Conservation (phyloP, 164 flowering plant genomes). For the Protea cynaroides region DNA sequence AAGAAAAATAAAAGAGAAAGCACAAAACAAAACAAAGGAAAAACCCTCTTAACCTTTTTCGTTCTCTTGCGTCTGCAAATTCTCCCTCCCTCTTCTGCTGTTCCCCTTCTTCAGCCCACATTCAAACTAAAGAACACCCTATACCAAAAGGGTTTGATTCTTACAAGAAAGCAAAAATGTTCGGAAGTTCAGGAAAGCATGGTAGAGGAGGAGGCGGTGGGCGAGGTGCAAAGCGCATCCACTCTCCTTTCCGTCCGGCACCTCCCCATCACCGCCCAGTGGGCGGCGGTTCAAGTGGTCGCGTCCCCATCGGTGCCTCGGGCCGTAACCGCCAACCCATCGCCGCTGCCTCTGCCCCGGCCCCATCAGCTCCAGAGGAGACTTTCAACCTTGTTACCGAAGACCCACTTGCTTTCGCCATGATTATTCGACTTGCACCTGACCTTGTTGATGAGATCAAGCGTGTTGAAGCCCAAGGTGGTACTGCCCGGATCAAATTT, state of each 20-base stretch:
- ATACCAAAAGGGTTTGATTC: too few species aligned
- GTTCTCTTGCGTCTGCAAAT: too few species aligned
- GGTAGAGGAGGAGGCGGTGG: constrained; percentile 52
- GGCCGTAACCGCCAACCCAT: constrained; percentile 25
- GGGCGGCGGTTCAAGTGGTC: constrained; percentile 25
- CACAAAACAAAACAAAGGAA: too few species aligned
- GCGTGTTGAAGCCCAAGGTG: constrained; percentile 68
- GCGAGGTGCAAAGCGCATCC: constrained; percentile 26
- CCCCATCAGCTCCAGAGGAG: constrained; percentile 43
- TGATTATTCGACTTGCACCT: constrained; percentile 75
- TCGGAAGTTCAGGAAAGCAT: constrained; percentile 57
- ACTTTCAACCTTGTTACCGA: constrained; percentile 57
- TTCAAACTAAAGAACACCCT: too few species aligned
- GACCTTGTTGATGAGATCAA: constrained; percentile 90
- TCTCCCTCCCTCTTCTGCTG: too few species aligned
- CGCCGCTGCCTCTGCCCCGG: constrained; percentile 9
- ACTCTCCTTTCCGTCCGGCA: constrained; percentile 40
- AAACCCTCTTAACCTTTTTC: too few species aligned
- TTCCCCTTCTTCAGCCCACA: too few species aligned
- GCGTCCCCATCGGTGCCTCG: constrained; percentile 30
- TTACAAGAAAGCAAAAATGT: constrained; percentile 28
- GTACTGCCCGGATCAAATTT: constrained; percentile 70
- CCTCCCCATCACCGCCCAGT: constrained; percentile 36
- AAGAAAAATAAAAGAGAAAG: too few species aligned
- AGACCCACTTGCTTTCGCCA: constrained; percentile 54